Base-by-base conservation (phyloP, 2,329 filamentous ascomycete genomes). In the Stagonosporopsis cucurbitacearum region DNA sequence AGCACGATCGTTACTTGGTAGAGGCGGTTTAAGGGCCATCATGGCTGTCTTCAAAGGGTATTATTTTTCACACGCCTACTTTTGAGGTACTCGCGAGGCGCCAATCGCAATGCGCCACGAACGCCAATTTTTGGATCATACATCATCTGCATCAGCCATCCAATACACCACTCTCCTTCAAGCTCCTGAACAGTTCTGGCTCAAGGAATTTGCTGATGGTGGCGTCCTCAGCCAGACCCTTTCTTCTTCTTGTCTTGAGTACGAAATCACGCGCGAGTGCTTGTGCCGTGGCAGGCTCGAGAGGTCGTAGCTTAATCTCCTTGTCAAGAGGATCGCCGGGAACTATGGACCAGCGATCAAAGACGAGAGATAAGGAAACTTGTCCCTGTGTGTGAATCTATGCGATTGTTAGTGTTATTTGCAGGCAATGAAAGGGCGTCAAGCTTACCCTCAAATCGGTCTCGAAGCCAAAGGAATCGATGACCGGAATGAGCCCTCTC, bases 381-480 rank as follows among this genome's bases (percentile, higher is more conserved):
- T 92, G 89, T 48, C 95, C 94, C 79, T 97, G 91, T 0, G 94
- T 97, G 77, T 96, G 93, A 71, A 98, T 98, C 60, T 74, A 20
- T 36, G 19, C 3, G 40, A 49, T 44, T n/a, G 50, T 65, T 37
- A 65, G 52, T 40, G 33, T 17, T 15, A 35, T 25, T 5, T 13
- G 13, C 30, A 8, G n/a, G n/a, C 15, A 7, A 42, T 2, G 12
- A 22, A 15, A 7, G 28, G 0, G n/a, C n/a, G 22, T n/a, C 17
- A 25, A 30, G 63, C 68, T 61, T 66, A 75, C 72, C 58, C 95
- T 85, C 54, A 99, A 82, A 79, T 99, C 95, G 13, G 95, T 98
- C 81, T 99, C 95, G 77, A 99, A 98, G 19, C 95, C 95, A 71
- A 99, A 99, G 26, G 88, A 92, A 80, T 99, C 95, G 72, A 99